Conservation (phyloP, 2,329 filamentous ascomycete genomes). For the Aureobasidium sp. region DNA sequence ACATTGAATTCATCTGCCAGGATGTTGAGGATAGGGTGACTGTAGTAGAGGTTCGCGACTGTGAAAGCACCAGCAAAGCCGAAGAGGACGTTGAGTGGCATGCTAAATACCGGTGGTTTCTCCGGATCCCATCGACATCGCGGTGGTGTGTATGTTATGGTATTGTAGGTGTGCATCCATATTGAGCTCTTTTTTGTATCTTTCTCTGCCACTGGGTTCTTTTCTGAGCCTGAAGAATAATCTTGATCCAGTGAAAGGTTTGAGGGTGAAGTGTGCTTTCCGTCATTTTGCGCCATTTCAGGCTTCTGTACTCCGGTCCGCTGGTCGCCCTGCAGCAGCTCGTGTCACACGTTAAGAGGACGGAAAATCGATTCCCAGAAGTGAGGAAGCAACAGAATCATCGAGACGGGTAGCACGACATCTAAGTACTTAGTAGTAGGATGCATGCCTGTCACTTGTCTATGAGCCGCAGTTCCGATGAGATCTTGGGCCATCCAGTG, state of each 20-base stretch:
- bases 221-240: background rate
- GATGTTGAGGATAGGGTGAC: conserved; percentile 70
- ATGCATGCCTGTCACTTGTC: conserved; percentile 5
- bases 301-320: background rate
- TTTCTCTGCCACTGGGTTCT: background rate
- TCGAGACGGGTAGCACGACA: conserved; percentile 4
- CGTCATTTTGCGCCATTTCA: background rate
- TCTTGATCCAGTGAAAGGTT: conserved; percentile 5
- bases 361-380: background rate
- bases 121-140: conserved; percentile 62
- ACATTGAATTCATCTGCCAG: conserved; percentile 66
- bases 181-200: conserved; percentile 15
- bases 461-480: conserved; percentile 11
- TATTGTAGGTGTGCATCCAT: conserved; percentile 23
- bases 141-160: conserved; percentile 54
- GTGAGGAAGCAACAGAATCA: background rate
- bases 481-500: conserved; percentile 3
- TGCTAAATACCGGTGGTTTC: conserved; percentile 60
- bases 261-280: conserved; percentile 5
- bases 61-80: conserved; percentile 60
- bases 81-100: conserved; percentile 64
- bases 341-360: background rate
- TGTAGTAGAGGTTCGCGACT: conserved; percentile 77
- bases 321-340: background rate
- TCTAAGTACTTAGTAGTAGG: background rate